Evolutionary conservation across 768 basidiomycete species (phyloP).

Genomic region (Hemileccinum rubropunctum): DNA sequence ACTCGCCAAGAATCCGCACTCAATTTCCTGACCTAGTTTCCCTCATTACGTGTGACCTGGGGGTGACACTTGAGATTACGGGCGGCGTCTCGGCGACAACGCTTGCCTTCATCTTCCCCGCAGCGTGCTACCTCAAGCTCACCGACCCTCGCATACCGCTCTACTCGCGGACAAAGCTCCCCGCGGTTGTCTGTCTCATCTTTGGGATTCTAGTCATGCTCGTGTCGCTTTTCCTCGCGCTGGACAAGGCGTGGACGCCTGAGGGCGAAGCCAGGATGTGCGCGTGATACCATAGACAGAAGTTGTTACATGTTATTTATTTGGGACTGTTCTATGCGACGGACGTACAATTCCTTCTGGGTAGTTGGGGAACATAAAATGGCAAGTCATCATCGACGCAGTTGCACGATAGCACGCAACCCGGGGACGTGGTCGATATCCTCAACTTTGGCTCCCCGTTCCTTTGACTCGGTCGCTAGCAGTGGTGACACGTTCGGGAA

Average conservation of each 20-base stretch:
- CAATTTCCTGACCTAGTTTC: conserved; percentile 55
- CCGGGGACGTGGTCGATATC: conserved; percentile 54
- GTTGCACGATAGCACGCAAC: conserved; percentile 40
- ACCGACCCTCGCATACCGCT: conserved; percentile 54
- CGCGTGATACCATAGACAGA: conserved; percentile 37
- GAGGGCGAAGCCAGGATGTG: conserved; percentile 75
- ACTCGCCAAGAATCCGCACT: background rate
- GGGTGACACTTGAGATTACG: conserved; percentile 97
- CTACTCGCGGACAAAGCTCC: conserved; percentile 70
- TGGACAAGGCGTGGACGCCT: conserved; percentile 74
- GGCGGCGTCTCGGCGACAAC: conserved; percentile 95
- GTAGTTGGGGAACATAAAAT: conserved; percentile 1
- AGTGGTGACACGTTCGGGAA: conserved; percentile 70
- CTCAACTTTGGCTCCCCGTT: conserved; percentile 65
- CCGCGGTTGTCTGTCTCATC: conserved; percentile 64
- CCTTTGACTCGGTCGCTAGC: conserved; percentile 65
- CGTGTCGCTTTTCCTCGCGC: conserved; percentile 72
- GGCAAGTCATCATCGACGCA: conserved; percentile 14
- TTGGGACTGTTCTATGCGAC: conserved; percentile 1
- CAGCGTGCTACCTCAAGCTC: conserved; percentile 82
- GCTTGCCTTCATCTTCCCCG: conserved; percentile 90
- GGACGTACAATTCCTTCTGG: conserved; percentile 9
- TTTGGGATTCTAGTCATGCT: conserved; percentile 80
- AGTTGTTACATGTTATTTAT: conserved; percentile 23
- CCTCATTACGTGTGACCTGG: conserved; percentile 91